Base-by-base conservation (phyloP, 331 rosid species). In the Rosa hybrid region DNA sequence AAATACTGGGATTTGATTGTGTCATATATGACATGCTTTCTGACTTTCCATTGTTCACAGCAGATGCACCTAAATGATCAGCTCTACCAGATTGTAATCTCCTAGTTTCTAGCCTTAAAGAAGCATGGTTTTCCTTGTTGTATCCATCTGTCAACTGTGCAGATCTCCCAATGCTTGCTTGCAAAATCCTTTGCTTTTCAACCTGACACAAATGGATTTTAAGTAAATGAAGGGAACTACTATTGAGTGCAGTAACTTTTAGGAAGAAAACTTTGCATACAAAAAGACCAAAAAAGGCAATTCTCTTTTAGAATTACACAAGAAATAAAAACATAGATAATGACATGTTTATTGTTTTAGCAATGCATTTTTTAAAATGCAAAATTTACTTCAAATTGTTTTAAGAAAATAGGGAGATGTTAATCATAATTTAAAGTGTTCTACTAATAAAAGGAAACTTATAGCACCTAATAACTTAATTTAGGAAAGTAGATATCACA, bases 101-200 rank as follows among this genome's bases (percentile, higher is more conserved):
- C 73, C 73, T 70, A 50, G 78, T 79, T 81, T 76, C 89, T 59
- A 65, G 67, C 62, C 76, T 75, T 27, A 78, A 81, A 77, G 75
- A 72, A 67, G 27, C 89, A 56, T 63, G 76, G 70, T 83, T 81
- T 73, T 81, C 88, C 76, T 49, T 70, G 64, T 64, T 77, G 76
- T 81, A 76, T 84, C 80, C 90, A 76, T 75, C 88, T 41, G 85
- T 78, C 82, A 76, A 50, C 62, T 85, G 76, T 77, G 16, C 84
- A 69, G 85, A 79, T 80, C 88, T 92, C 48, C 82, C 90, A 45
- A 27, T 60, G 72, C 83, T 87, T 67, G 68, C 90, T 83, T 80
- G 96, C 90, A 91, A 86, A 86, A 94, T 94, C 88, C 88, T 90
- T 67, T 90, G 89, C 88, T 90, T 94, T 86, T 92, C 99, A 87